Percentiles rank a stretch among this genome's conserved stretches.
Evolutionary conservation across 2,329 filamentous ascomycete species (phyloP).

Genomic region (Mycosphaerella arachidis): DNA sequence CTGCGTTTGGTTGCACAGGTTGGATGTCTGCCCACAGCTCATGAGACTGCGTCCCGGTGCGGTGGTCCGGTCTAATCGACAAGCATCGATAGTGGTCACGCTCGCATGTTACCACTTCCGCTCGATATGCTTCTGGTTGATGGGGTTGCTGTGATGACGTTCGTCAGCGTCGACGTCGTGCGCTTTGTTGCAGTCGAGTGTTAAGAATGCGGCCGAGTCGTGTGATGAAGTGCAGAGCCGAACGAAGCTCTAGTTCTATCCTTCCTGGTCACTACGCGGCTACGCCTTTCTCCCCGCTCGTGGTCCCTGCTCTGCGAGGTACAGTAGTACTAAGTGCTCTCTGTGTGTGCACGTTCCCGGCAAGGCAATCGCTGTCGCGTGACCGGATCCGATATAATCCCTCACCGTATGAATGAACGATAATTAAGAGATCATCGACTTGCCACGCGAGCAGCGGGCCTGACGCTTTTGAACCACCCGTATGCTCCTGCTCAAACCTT

Average conservation of each 20-base stretch:
- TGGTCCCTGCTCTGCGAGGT: too few species aligned
- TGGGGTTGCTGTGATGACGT: neutral
- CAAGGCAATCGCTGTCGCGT: too few species aligned
- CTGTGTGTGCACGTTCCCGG: too few species aligned
- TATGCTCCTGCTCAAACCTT: neutral
- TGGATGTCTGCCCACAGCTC: slow-evolving; percentile 8
- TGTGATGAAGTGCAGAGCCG: too few species aligned
- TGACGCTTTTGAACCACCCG: neutral
- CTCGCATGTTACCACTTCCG: neutral
- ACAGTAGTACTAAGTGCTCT: too few species aligned
- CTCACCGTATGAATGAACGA: too few species aligned
- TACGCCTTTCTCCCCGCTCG: too few species aligned
- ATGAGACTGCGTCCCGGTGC: neutral
- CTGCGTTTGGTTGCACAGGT: neutral
- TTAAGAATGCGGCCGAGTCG: too few species aligned
- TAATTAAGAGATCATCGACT: too few species aligned
- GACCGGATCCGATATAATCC: too few species aligned
- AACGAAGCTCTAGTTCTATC: too few species aligned
- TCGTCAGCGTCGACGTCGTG: neutral
- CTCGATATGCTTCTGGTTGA: neutral
- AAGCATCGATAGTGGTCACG: neutral
- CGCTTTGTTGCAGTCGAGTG: neutral
- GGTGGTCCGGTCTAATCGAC: neutral
- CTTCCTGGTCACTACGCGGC: too few species aligned
- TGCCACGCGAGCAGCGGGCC: neutral